Conservation (phyloP, 1,284 basidiomycete species). For the Pseudozyma hubeiensis region DNA sequence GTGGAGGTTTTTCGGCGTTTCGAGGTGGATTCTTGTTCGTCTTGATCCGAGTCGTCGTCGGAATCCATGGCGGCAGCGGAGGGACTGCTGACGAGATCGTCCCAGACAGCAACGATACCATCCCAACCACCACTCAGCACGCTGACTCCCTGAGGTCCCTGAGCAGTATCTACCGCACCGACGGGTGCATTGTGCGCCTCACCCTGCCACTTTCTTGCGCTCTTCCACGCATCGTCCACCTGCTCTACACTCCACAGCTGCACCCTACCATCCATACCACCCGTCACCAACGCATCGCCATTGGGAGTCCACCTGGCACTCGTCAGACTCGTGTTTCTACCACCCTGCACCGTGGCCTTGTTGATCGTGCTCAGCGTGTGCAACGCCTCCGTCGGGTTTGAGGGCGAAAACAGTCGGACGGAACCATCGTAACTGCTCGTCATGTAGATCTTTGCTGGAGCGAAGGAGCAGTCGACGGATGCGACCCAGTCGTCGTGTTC, state of each 20-base stretch:
- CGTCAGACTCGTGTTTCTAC: constrained; percentile 74
- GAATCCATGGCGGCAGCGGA: constrained; percentile 1
- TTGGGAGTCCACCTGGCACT: constrained; percentile 75
- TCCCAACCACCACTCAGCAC: constrained; percentile 62
- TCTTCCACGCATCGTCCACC: constrained; percentile 28
- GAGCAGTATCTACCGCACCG: constrained; percentile 35
- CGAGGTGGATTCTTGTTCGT: constrained; percentile 16
- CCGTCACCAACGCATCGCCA: constrained; percentile 74
- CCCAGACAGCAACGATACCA: constrained; percentile 61
- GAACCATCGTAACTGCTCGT: constrained; percentile 68
- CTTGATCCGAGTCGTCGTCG: constrained; percentile 18
- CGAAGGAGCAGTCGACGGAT: constrained; percentile 73
- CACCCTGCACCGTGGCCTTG: constrained; percentile 35
- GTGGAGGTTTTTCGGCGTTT: constrained; percentile 33
- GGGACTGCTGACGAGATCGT: constrained; percentile 18
- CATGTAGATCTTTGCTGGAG: constrained; percentile 58
- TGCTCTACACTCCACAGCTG: constrained; percentile 55
- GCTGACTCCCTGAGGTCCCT: constrained; percentile 18
- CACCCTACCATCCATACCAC: constrained; percentile 82
- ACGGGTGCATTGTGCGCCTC: constrained; percentile 52
- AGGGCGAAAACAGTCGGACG: constrained; percentile 58
- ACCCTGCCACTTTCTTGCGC: constrained; percentile 24
- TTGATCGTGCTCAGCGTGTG: constrained; percentile 55
- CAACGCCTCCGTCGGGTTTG: constrained; percentile 38
- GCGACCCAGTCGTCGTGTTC: constrained; percentile 96